Percentiles rank a stretch among this genome's conserved stretches.
These are phyloP conservation scores for Venturia asperata DNA, from an alignment of 2,329 filamentous ascomycete genomes.

Conservation along the genomic window DNA sequence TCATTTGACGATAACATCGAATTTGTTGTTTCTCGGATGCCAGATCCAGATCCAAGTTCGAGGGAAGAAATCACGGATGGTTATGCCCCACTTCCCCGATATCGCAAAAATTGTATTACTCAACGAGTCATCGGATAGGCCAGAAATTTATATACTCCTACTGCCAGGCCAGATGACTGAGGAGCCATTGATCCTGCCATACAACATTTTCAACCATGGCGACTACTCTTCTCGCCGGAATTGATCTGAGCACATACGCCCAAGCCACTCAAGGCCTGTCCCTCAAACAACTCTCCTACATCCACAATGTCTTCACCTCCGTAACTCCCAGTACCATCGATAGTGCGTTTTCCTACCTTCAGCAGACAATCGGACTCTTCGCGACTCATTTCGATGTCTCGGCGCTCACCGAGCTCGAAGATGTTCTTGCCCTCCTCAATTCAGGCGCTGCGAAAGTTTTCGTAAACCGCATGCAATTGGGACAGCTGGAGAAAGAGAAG, in stretches of 20 bases:
- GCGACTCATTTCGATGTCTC: slow-evolving; percentile 72
- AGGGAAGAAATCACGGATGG: too few species aligned
- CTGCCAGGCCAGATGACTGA: not conserved
- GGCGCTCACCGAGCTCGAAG: slow-evolving; percentile 58
- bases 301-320: slow-evolving; percentile 51
- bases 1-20: too few species aligned
- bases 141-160: not conserved
- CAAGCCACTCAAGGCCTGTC: slow-evolving; percentile 44
- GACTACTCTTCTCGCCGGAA: slow-evolving; percentile 42
- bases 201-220: slow-evolving; percentile 21
- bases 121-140: slow-evolving; percentile 2
- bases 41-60: too few species aligned
- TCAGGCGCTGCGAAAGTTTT: slow-evolving; percentile 80
- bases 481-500: slow-evolving; percentile 44
- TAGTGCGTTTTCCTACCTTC: slow-evolving; percentile 46
- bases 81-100: not conserved
- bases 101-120: not conserved
- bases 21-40: too few species aligned
- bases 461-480: slow-evolving; percentile 63
- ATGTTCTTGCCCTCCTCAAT: slow-evolving; percentile 75
- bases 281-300: slow-evolving; percentile 46
- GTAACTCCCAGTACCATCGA: slow-evolving; percentile 44
- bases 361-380: slow-evolving; percentile 48
- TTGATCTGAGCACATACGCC: slow-evolving; percentile 40
- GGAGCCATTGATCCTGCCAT: not conserved